A percentile compares a stretch with the other conserved stretches of the same genome.
Evolutionary conservation across 2,329 filamentous ascomycete species (phyloP).

Genomic region (Cyphellophora attinorum): DNA sequence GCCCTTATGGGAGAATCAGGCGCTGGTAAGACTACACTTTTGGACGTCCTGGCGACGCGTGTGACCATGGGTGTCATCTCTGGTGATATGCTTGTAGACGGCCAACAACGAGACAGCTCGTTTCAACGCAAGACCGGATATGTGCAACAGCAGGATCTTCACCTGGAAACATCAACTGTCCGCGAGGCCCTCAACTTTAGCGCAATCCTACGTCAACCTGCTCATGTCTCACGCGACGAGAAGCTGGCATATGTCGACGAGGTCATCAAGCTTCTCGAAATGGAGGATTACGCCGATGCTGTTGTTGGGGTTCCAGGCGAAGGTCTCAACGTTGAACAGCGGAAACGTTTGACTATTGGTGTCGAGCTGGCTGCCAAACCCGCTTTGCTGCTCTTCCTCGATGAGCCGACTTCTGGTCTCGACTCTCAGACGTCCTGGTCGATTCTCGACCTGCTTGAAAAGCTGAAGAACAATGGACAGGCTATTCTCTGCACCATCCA

Average conservation of each 20-base stretch:
- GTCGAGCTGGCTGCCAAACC: slow-evolving; percentile 95
- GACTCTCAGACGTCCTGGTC: slow-evolving; percentile 92
- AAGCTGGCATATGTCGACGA: slow-evolving; percentile 84
- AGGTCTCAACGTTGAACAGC: slow-evolving; percentile 53
- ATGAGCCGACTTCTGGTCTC: slow-evolving; percentile 89
- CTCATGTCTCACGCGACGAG: slow-evolving; percentile 59
- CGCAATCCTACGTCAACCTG: slow-evolving; percentile 74
- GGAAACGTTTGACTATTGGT: slow-evolving; percentile 78
- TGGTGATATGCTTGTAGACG: slow-evolving; percentile 79
- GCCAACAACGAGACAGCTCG: slow-evolving; percentile 61
- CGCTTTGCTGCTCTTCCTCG: slow-evolving; percentile 78
- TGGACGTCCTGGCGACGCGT: slow-evolving; percentile 77
- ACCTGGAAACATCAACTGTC: slow-evolving; percentile 74
- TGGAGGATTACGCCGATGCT: slow-evolving; percentile 83
- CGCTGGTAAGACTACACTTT: slow-evolving; percentile 86
- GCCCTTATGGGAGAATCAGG: slow-evolving; percentile 85
- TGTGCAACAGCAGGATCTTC: slow-evolving; percentile 86
- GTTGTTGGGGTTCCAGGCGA: slow-evolving; percentile 84
- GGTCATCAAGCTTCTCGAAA: slow-evolving; percentile 81
- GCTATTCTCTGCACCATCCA: slow-evolving; percentile 97
- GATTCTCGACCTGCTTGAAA: slow-evolving; percentile 79
- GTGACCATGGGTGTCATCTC: slow-evolving; percentile 81
- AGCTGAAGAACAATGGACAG: slow-evolving; percentile 78
- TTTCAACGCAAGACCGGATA: slow-evolving; percentile 92
- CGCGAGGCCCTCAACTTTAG: slow-evolving; percentile 82